Conservation (phyloP, 73 alveolate genomes). For the Tetrahymena thermophila region DNA sequence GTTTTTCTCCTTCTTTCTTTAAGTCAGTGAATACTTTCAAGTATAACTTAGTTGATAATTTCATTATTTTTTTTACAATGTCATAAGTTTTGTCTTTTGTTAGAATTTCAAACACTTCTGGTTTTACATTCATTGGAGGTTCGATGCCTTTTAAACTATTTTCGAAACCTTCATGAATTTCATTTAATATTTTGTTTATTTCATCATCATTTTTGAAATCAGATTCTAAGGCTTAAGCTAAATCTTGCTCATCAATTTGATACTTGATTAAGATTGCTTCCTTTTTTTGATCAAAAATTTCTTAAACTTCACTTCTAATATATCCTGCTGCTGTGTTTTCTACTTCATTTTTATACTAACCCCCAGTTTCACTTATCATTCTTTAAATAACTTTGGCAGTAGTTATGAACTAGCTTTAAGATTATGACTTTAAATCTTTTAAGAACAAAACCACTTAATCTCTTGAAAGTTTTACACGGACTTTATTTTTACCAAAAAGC, state of each 20-base stretch:
- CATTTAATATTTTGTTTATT: not conserved
- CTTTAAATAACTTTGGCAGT: not conserved
- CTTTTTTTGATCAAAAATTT: not conserved
- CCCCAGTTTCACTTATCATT: not conserved
- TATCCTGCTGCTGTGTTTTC: not conserved
- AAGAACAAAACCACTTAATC: not conserved
- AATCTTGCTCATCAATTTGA: not conserved
- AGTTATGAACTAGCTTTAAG: not conserved
- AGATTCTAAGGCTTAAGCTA: not conserved
- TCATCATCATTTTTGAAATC: not conserved
- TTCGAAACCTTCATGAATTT: not conserved
- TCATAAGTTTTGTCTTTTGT: not conserved
- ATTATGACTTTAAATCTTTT: not conserved
- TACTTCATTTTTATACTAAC: not conserved
- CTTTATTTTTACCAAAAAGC: not conserved
- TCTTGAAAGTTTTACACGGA: not conserved
- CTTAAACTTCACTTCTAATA: not conserved
- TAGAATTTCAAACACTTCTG: not conserved
- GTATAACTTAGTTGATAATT: not conserved
- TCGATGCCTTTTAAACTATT: not conserved
- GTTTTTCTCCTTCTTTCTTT: not conserved
- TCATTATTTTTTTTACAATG: not conserved
- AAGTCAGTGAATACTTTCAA: not conserved
- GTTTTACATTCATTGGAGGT: not conserved
- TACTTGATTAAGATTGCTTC: not conserved